Evolutionary conservation across 495 filamentous ascomycete genomes (phyloP).

Genomic region (Astrocystis sublimbata): DNA sequence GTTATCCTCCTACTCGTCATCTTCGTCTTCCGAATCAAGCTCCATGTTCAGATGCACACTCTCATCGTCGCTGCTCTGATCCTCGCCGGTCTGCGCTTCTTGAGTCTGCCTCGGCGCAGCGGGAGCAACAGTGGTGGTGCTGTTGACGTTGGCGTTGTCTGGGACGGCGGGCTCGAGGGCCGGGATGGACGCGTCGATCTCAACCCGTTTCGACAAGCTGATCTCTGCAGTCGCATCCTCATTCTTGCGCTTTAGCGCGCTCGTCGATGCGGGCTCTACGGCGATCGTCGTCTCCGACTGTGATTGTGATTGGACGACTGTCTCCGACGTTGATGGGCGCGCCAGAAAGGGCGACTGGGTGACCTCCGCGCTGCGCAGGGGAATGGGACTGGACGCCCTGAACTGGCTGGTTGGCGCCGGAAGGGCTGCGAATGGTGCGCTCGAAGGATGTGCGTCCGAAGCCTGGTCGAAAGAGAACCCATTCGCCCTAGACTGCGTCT

Average conservation of each 20-base stretch:
- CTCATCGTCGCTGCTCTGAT: conserved; percentile 35
- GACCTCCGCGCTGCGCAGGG: conserved; percentile 4
- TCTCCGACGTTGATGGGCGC: conserved; percentile 21
- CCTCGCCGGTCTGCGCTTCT: conserved; percentile 8
- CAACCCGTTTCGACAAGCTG: conserved; percentile 27
- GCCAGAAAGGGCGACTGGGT: conserved; percentile 20
- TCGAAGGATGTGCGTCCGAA: conserved; percentile 7
- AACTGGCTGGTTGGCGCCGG: conserved; percentile 4
- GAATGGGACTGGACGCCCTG: conserved; percentile 3
- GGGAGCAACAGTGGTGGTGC: conserved; percentile 2
- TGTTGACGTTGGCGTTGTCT: neutral
- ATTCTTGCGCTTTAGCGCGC: conserved; percentile 47
- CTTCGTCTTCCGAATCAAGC: conserved; percentile 35
- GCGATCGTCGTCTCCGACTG: conserved; percentile 18
- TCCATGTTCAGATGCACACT: conserved; percentile 46
- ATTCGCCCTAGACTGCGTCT: conserved; percentile 13
- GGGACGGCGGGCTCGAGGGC: neutral
- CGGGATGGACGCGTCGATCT: conserved; percentile 21
- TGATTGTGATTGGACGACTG: conserved; percentile 16
- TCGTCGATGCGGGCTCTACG: conserved; percentile 14
- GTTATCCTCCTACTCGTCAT: conserved; percentile 28
- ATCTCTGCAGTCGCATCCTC: conserved; percentile 29
- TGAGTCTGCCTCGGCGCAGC: neutral
- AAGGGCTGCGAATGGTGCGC: neutral
- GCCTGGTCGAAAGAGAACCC: conserved; percentile 24